Evolutionary conservation across 768 basidiomycete genomes (phyloP).

Genomic region (Lenzites betulinus): DNA sequence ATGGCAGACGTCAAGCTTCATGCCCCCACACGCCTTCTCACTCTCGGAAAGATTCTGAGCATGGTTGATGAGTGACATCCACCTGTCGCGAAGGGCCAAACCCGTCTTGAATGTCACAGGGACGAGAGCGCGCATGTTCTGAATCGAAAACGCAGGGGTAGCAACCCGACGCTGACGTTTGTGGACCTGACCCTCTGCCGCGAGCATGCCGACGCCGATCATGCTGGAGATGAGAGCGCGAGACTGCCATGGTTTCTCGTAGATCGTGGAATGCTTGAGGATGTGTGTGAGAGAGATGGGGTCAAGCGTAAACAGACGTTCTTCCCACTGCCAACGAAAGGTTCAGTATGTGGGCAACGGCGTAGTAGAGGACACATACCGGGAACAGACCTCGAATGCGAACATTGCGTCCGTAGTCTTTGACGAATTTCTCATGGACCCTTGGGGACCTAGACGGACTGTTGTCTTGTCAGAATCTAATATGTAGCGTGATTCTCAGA

Average conservation of each 20-base stretch:
- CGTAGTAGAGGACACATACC: conserved; percentile 46
- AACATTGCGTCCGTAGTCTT: conserved; percentile 68
- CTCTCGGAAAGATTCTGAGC: conserved; percentile 19
- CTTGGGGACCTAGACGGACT: conserved; percentile 56
- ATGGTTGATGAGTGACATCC: conserved; percentile 51
- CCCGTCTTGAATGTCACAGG: conserved; percentile 76
- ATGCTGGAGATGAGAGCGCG: conserved; percentile 72
- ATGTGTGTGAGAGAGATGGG: conserved; percentile 74
- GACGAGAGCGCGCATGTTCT: conserved; percentile 70
- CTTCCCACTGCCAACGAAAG: conserved; percentile 58
- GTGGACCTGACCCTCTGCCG: conserved; percentile 77
- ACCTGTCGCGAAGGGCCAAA: conserved; percentile 57
- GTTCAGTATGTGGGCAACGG: background rate
- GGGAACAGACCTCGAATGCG: conserved; percentile 68
- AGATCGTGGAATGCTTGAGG: conserved; percentile 67
- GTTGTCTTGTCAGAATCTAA: background rate
- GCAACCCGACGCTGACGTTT: conserved; percentile 78
- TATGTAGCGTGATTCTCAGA: too few species aligned
- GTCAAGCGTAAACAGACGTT: conserved; percentile 80
- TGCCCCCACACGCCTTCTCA: conserved; percentile 22
- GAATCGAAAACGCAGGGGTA: conserved; percentile 78
- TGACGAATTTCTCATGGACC: conserved; percentile 54
- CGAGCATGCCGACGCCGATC: conserved; percentile 83
- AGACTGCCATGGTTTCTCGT: conserved; percentile 85
- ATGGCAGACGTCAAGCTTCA: conserved; percentile 69